These are phyloP conservation scores for Trematosphaeria pertusa DNA, from an alignment of 2,329 filamentous ascomycete species.

Conservation along the genomic window DNA sequence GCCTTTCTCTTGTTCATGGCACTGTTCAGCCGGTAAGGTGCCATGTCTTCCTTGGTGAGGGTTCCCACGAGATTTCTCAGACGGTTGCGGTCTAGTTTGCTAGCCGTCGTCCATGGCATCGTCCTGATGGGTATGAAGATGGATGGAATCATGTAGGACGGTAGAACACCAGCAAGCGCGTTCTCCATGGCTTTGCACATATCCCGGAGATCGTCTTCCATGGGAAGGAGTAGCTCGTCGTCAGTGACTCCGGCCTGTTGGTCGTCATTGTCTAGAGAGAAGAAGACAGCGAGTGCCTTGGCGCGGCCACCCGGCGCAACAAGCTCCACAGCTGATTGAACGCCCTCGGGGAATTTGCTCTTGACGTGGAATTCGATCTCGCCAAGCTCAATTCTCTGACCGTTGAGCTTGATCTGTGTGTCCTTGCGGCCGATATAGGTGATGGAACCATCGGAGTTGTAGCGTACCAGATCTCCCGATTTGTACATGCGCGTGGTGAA, in stretches of 20 bases:
- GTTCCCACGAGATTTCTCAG: conserved; percentile 35
- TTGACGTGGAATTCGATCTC: conserved; percentile 44
- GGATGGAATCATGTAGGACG: conserved; percentile 44
- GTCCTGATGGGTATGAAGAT: conserved; percentile 41
- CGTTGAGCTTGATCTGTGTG: conserved; percentile 38
- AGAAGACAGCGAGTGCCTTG: conserved; percentile 44
- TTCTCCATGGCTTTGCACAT: conserved; percentile 42
- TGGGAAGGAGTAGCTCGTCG: conserved; percentile 39
- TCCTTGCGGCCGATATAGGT: conserved; percentile 34
- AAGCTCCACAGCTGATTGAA: conserved; percentile 43
- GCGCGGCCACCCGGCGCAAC: conserved; percentile 38
- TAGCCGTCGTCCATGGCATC: conserved; percentile 41
- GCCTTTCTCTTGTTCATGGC: conserved; percentile 39
- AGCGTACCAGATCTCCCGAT: conserved; percentile 32
- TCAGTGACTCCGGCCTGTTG: conserved; percentile 24
- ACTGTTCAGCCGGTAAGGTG: conserved; percentile 37
- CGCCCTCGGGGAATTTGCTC: conserved; percentile 37
- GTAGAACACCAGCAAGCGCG: conserved; percentile 34
- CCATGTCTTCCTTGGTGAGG: conserved; percentile 36
- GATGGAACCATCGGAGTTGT: conserved; percentile 31
- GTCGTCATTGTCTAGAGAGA: conserved; percentile 29
- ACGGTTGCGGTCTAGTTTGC: conserved; percentile 43
- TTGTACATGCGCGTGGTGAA: conserved; percentile 27
- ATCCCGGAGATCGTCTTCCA: conserved; percentile 30
- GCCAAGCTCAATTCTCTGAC: conserved; percentile 27